Evolutionary conservation across 805 yeast genomes (phyloP).

Genomic region (Komagataella kurtzmanii): DNA sequence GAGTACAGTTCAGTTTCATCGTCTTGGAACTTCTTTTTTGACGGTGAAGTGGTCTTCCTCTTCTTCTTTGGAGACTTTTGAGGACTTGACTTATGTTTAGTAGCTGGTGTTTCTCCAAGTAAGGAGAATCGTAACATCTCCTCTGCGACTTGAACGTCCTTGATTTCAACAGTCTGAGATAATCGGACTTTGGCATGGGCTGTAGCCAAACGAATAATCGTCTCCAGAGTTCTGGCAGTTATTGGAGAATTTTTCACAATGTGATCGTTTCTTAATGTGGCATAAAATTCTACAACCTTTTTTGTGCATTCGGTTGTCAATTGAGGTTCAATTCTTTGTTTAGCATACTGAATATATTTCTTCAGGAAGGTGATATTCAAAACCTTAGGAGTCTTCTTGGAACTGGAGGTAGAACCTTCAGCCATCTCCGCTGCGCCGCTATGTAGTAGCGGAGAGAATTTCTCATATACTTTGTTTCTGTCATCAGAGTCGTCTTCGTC

Average conservation of each 20-base stretch:
- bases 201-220: constrained; percentile 84
- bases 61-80: constrained; percentile 18
- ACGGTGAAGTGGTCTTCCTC: constrained; percentile 12
- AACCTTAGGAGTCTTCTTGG: constrained; percentile 28
- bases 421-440: constrained; percentile 52
- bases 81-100: constrained; percentile 5
- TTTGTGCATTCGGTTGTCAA: constrained; percentile 67
- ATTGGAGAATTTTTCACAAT: constrained; percentile 75
- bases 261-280: constrained; percentile 69
- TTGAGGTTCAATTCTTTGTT: constrained; percentile 73
- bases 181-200: constrained; percentile 96
- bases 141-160: constrained; percentile 81
- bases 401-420: constrained; percentile 11
- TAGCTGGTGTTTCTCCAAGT: constrained; percentile 52
- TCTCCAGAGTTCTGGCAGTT: constrained; percentile 96
- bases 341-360: constrained; percentile 89
- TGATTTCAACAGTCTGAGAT: constrained; percentile 55
- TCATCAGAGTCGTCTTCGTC: constrained; percentile 26
- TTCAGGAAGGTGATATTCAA: constrained; percentile 76
- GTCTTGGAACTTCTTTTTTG: constrained; percentile 3
- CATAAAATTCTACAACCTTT: constrained; percentile 67
- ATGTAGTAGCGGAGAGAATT: constrained; percentile 70
- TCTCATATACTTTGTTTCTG: constrained; percentile 65
- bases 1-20: not conserved
- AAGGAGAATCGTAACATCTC: constrained; percentile 74